Conservation (phyloP, 2,329 filamentous ascomycete species). For the Talaromyces albobiverticillius region DNA sequence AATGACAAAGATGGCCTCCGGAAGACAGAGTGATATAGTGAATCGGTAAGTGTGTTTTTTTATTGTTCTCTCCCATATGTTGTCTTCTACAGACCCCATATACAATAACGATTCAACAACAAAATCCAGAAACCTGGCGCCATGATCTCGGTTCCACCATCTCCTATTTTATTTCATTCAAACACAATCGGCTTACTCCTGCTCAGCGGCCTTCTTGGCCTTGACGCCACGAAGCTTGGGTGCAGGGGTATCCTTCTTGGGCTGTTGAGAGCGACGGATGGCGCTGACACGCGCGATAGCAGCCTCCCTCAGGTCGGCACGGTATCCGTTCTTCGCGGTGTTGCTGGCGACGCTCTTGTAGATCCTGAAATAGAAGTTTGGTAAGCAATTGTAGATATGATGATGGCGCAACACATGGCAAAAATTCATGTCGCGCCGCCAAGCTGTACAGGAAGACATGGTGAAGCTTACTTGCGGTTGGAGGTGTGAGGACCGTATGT, state of each 20-base stretch:
- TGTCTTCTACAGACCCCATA: background rate
- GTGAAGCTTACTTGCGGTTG: conserved; percentile 68
- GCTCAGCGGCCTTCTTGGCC: conserved; percentile 64
- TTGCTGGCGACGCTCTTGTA: conserved; percentile 84
- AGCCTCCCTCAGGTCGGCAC: conserved; percentile 69
- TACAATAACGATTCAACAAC: background rate
- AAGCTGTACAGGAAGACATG: background rate
- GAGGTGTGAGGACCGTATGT: conserved; percentile 70
- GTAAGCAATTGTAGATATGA: conserved; percentile 17
- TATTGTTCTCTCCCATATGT: background rate
- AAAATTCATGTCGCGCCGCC: too few species aligned
- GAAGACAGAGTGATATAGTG: background rate
- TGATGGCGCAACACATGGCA: background rate
- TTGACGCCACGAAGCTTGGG: conserved; percentile 75
- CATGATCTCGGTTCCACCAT: background rate
- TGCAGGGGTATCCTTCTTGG: conserved; percentile 72
- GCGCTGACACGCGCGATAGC: conserved; percentile 86
- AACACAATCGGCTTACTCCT: conserved; percentile 24
- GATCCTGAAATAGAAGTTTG: conserved; percentile 56
- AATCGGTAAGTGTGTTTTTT: background rate
- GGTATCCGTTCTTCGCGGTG: conserved; percentile 83
- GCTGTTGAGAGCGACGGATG: conserved; percentile 73
- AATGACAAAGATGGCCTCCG: background rate
- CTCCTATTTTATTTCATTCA: background rate
- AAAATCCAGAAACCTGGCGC: conserved; percentile 1